These are phyloP conservation scores for Entomortierella parvispora DNA, from an alignment of 192 early-diverging fungal genomes.

Conservation along the genomic window DNA sequence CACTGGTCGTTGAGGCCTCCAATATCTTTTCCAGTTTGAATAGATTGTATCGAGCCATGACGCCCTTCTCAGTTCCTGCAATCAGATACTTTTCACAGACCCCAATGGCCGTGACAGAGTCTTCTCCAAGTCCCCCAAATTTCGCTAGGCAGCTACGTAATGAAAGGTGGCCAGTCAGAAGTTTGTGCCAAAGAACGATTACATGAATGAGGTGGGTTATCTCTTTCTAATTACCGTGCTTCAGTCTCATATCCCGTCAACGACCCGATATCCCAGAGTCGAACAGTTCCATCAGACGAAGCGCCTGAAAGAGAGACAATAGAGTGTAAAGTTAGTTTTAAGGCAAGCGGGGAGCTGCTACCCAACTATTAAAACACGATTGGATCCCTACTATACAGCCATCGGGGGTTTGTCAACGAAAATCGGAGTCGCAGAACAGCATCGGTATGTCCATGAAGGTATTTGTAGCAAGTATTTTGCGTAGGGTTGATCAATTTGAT, in stretches of 20 bases:
- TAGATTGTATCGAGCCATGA: slow-evolving; percentile 33
- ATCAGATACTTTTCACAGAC: slow-evolving; percentile 44
- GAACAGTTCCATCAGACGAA: slow-evolving; percentile 52
- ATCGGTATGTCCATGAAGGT: slow-evolving; percentile 56
- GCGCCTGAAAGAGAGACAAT: slow-evolving; percentile 34
- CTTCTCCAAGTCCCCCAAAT: slow-evolving; percentile 19
- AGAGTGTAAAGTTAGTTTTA: neutral
- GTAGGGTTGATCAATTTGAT: slow-evolving; percentile 61
- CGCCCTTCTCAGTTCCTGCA: slow-evolving; percentile 23
- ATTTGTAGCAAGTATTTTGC: slow-evolving; percentile 57
- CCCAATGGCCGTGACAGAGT: slow-evolving; percentile 40
- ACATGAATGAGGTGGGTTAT: neutral
- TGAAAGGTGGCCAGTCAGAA: neutral
- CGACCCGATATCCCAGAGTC: slow-evolving; percentile 64
- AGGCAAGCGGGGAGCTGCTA: neutral
- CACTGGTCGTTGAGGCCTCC: slow-evolving; percentile 1
- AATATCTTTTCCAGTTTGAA: slow-evolving; percentile 14
- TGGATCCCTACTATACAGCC: slow-evolving; percentile 53
- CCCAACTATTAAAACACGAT: neutral
- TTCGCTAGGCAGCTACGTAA: slow-evolving; percentile 50
- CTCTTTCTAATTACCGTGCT: slow-evolving; percentile 28
- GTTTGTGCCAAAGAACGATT: slow-evolving; percentile 7
- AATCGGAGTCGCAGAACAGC: slow-evolving; percentile 52
- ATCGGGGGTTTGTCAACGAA: slow-evolving; percentile 53
- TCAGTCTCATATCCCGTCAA: slow-evolving; percentile 28